phyloP scores from a whole-genome alignment of 768 basidiomycete species.

The Daedaleopsis nitida region DNA sequence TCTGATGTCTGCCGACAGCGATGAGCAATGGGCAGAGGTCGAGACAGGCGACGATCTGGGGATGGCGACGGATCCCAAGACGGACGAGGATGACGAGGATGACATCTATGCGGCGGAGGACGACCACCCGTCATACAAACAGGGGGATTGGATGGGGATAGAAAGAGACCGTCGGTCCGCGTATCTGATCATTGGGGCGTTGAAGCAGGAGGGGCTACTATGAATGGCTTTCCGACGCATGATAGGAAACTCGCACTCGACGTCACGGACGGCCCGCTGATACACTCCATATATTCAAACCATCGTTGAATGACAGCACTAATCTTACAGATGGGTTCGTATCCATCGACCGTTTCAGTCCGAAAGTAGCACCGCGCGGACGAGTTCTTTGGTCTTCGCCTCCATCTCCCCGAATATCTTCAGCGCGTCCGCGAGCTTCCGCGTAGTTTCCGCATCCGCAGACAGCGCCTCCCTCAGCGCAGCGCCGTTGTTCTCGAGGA shows the following conservation, averaged over 20 bases:
- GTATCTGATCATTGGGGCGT: constrained; percentile 75
- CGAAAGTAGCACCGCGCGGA: constrained; percentile 22
- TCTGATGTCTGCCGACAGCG: constrained; percentile 39
- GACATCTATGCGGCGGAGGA: constrained; percentile 66
- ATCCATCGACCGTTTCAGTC: neutral
- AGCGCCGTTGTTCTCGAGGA: constrained; percentile 37
- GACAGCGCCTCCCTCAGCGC: constrained; percentile 40
- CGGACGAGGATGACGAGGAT: constrained; percentile 27
- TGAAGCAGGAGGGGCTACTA: constrained; percentile 72
- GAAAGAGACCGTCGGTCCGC: constrained; percentile 81
- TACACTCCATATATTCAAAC: too few relatives aligned
- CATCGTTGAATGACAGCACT: too few relatives aligned
- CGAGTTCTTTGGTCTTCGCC: constrained; percentile 38
- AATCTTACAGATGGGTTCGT: too few relatives aligned
- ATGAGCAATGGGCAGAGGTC: constrained; percentile 80
- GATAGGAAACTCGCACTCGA: too few relatives aligned
- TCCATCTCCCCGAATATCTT: constrained; percentile 47
- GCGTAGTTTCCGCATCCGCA: constrained; percentile 39
- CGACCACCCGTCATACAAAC: constrained; percentile 46
- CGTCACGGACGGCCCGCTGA: too few relatives aligned
- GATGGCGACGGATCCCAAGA: constrained; percentile 28
- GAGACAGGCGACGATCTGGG: constrained; percentile 66
- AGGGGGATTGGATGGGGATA: constrained; percentile 76
- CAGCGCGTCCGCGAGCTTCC: constrained; percentile 49
- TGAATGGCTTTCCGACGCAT: constrained; percentile 23